Conservation (phyloP, 495 filamentous ascomycete genomes). For the Penicillium canescens region DNA sequence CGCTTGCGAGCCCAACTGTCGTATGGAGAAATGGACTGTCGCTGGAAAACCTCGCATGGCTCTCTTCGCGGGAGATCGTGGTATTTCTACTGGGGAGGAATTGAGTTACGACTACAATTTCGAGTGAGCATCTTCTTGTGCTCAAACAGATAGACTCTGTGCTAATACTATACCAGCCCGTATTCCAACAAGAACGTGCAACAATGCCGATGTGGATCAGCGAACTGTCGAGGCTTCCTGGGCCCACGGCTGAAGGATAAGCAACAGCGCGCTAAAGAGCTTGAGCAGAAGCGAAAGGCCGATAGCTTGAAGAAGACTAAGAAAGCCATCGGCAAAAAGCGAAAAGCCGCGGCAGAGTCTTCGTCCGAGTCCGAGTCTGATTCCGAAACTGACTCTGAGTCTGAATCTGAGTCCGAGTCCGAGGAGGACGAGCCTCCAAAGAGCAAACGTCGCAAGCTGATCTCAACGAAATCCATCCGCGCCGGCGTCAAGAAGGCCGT, state of each 20-base stretch:
- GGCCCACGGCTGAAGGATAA: constrained; percentile 68
- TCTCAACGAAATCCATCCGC: constrained; percentile 35
- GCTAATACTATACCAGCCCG: constrained; percentile 42
- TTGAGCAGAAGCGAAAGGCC: constrained; percentile 33
- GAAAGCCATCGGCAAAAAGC: constrained; percentile 31
- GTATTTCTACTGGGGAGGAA: constrained; percentile 91
- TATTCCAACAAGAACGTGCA: constrained; percentile 82
- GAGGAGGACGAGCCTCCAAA: constrained; percentile 20
- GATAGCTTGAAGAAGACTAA: constrained; percentile 35
- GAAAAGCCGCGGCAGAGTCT: constrained; percentile 25
- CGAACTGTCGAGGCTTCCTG: constrained; percentile 75
- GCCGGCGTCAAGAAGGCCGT: constrained; percentile 40
- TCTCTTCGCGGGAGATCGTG: constrained; percentile 86
- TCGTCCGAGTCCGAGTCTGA: no score
- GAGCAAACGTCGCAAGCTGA: constrained; percentile 41
- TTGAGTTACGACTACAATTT: constrained; percentile 99
- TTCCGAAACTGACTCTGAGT: neutral
- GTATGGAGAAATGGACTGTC: constrained; percentile 98
- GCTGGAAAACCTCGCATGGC: constrained; percentile 94
- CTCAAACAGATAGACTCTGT: neutral
- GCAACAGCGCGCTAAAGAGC: constrained; percentile 40
- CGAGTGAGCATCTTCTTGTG: constrained; percentile 50
- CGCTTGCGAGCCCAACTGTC: constrained; percentile 94
- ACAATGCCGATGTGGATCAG: constrained; percentile 76
- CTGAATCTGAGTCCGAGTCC: neutral